Base-by-base conservation (phyloP, 495 filamentous ascomycete species). In the Cenococcum geophilum region DNA sequence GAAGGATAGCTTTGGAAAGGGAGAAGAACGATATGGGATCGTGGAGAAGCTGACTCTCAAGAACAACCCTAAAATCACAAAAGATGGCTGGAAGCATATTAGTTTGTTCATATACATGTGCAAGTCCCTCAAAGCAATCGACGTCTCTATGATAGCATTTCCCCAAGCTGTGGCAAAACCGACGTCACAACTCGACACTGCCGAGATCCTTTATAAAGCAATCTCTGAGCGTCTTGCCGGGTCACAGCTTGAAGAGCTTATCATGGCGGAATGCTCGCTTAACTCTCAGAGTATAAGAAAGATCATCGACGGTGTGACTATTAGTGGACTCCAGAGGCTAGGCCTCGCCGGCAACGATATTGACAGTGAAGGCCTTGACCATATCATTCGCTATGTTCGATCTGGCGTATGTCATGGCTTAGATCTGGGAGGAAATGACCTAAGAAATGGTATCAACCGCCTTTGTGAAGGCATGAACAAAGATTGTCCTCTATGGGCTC, bases 381-480 rank as follows among this genome's bases (percentile, higher is more conserved):
- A 93, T 71, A 79, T 96, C 42, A 79, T 86, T 34, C 80, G 81
- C 54, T 96, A 89, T 73, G 70, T 97, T 40, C 79, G 81, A 52
- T 80, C 79, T 45, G 86, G 86, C 0, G 78, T 83, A 45, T 98
- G 92, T 63, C 89, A 95, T 71, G 93, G 90, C 0, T 76, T 98
- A 5, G 93, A 97, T 72, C 74, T 98, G n/a, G 92, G 92, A 37
- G 90, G 90, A n/a, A 97, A 96, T 68, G 83, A 91, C 63, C 74
- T 89, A 42, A 75, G 83, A 61, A 83, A 91, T 34, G 79, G 86
- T 61, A 75, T 96, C n/a, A 78, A 80, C 48, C 75, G 84, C 34
- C 73, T 98, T 37, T 82, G 84, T 0, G 78, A 80, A 18, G 80
- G 81, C 18, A 72, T 95, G 40, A 77, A 82, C n/a, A 73, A 74